Percentiles rank a stretch among this genome's conserved stretches.
Evolutionary conservation across 2,329 filamentous ascomycete genomes (phyloP).

Genomic region (Stachybotrys elegans): DNA sequence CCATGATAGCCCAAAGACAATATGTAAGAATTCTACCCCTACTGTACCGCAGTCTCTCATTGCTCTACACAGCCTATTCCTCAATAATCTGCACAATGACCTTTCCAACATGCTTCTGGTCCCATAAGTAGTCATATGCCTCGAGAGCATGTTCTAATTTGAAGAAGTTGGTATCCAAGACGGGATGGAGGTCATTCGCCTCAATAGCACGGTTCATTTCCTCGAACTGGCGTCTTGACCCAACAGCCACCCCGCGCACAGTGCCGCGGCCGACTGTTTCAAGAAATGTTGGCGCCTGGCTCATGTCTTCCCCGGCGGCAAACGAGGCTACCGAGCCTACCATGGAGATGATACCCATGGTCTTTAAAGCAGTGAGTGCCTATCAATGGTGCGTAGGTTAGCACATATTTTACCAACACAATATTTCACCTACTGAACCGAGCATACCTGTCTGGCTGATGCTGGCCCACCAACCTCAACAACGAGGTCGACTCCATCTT

Average conservation of each 20-base stretch:
- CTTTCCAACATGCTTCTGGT: neutral
- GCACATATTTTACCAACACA: neutral
- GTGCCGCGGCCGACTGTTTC: slow-evolving; percentile 14
- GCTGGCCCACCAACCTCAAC: neutral
- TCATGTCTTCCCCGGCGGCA: neutral
- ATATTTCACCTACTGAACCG: neutral
- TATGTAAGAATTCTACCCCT: too few relatives aligned
- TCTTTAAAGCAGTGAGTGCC: neutral
- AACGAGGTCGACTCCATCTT: neutral
- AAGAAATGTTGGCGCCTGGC: neutral
- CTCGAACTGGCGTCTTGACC: slow-evolving; percentile 34
- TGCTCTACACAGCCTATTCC: too few relatives aligned
- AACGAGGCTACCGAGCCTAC: neutral
- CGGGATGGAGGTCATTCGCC: slow-evolving; percentile 34
- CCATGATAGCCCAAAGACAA: too few relatives aligned
- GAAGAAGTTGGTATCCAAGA: slow-evolving; percentile 36
- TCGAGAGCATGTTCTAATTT: slow-evolving; percentile 25
- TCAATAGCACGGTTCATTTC: slow-evolving; percentile 39
- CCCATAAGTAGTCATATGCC: neutral
- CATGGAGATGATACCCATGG: neutral
- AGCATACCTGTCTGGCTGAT: neutral
- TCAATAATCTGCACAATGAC: too few relatives aligned
- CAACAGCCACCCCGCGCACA: slow-evolving; percentile 32
- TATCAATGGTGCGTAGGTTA: neutral
- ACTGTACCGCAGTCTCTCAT: too few relatives aligned